Base-by-base conservation (phyloP, 23 red algal genomes). In the Gracilaria caudata region DNA sequence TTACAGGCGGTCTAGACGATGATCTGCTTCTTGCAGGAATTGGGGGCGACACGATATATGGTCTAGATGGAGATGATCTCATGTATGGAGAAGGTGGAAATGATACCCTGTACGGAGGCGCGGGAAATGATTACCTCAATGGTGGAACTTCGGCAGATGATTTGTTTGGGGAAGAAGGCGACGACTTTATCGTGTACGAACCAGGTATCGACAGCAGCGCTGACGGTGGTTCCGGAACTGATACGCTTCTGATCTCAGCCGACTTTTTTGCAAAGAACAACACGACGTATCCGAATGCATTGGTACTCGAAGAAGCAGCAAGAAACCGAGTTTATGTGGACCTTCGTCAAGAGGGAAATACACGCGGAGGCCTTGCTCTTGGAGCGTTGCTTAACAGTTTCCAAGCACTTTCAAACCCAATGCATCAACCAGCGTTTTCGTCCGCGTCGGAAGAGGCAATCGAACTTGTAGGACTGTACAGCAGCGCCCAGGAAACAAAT, bases 21-120 rank as follows among this genome's bases (percentile, higher is more conserved):
- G 73, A 78, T 24, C 4, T 14, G 43, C 46, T 78, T 24, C 73
- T 51, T 25, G 73, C 73, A n/a, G 73, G 73, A 4, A 40, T 23
- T 57, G 73, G 73, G 23, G 23, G 5, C 24, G 73, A 78, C 5
- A 68, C 64, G 11, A 7, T 68, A 4, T 68, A 68, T n/a, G 64
- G 64, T n/a, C 23, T 35, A 35, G 64, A 7, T 35, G 64, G 64
- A 13, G 64, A 68, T 68, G 64, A 68, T 35, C 32, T 68, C 4
- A 35, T 68, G 29, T 39, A 35, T 19, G 64, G 64, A 3, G 32
- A 68, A 35, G 64, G 25, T 35, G 64, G 64, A 12, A 35, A 68
- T 32, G 64, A 36, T 19, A 68, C 17, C 7, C 4, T 68, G 8
- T 68, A 68, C 64, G 64, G 64, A 6, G 36, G 66, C 2, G 23